Percentiles rank a stretch among this genome's conserved stretches.
Evolutionary conservation across 2,329 filamentous ascomycete genomes (phyloP).

Genomic region (Volutella citrinella): DNA sequence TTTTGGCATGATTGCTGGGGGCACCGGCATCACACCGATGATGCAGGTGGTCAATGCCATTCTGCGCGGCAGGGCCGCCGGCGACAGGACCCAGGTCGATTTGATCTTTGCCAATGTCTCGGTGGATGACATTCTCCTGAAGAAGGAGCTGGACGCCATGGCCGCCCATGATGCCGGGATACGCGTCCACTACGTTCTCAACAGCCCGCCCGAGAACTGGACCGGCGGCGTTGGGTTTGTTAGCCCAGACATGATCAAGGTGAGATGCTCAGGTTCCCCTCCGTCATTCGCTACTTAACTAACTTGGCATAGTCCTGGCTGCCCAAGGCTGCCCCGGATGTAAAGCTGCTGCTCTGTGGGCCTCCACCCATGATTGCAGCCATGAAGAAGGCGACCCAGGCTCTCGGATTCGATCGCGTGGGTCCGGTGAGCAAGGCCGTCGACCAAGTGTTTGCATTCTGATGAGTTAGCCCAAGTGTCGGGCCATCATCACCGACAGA

Average conservation of each 20-base stretch:
- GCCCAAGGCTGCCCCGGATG: constrained; percentile 76
- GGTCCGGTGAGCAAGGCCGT: constrained; percentile 94
- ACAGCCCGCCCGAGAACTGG: constrained; percentile 93
- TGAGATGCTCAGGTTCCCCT: constrained; percentile 38
- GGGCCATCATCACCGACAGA: too few species aligned
- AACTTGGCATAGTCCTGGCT: constrained; percentile 65
- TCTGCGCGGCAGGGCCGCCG: constrained; percentile 71
- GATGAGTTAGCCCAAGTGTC: too few species aligned
- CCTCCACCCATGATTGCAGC: constrained; percentile 95
- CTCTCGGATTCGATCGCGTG: constrained; percentile 87
- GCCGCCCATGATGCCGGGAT: constrained; percentile 75
- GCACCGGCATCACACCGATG: constrained; percentile 98
- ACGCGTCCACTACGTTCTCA: constrained; percentile 90
- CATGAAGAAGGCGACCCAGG: constrained; percentile 93
- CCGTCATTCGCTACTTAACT: constrained; percentile 11
- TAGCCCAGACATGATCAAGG: constrained; percentile 91
- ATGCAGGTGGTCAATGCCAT: constrained; percentile 93
- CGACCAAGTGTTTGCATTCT: constrained; percentile 96
- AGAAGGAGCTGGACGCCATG: constrained; percentile 83
- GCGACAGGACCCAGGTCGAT: constrained; percentile 85
- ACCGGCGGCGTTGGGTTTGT: constrained; percentile 91
- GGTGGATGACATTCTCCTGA: constrained; percentile 84
- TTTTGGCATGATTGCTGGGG: constrained; percentile 97
- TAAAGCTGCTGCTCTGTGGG: constrained; percentile 93
- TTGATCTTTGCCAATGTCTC: constrained; percentile 98